Evolutionary conservation across 805 yeast genomes (phyloP).

Genomic region (Metschnikowia cubensis): DNA sequence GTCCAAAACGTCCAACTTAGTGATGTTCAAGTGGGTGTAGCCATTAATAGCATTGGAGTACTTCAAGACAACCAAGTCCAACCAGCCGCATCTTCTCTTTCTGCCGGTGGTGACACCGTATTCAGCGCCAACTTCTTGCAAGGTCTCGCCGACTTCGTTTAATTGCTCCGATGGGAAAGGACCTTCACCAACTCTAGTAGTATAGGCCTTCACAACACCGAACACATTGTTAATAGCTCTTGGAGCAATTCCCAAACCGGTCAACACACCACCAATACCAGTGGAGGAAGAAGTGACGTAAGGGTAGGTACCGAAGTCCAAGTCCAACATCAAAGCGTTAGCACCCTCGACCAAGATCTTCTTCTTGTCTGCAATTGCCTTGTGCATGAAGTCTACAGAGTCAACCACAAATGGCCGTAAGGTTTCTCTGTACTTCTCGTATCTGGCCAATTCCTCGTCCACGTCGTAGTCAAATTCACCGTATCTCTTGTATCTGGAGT

Average conservation of each 20-base stretch:
- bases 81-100: constrained; percentile 99
- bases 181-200: constrained; percentile 98
- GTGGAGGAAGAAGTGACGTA: constrained; percentile 94
- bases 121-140: constrained; percentile 92
- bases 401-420: constrained; percentile 92
- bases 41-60: constrained; percentile 92
- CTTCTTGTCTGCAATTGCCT: constrained; percentile 71
- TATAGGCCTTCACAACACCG: constrained; percentile 98
- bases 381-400: constrained; percentile 78
- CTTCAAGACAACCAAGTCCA: constrained; percentile 89
- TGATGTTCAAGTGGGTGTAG: constrained; percentile 88
- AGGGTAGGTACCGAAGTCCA: constrained; percentile 97
- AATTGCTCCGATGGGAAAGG: constrained; percentile 98
- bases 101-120: constrained; percentile 98
- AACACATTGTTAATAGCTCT: constrained; percentile 69
- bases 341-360: constrained; percentile 96
- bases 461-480: constrained; percentile 88
- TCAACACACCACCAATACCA: constrained; percentile 95
- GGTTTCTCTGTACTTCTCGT: constrained; percentile 67
- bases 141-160: constrained; percentile 77
- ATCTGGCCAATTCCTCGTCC: constrained; percentile 74
- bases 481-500: constrained; percentile 81
- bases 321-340: constrained; percentile 94
- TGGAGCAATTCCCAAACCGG: constrained; percentile 98
- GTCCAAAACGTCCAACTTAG: constrained; percentile 94